Base-by-base conservation (phyloP, 495 filamentous ascomycete genomes). In the Xylaria palmicola region DNA sequence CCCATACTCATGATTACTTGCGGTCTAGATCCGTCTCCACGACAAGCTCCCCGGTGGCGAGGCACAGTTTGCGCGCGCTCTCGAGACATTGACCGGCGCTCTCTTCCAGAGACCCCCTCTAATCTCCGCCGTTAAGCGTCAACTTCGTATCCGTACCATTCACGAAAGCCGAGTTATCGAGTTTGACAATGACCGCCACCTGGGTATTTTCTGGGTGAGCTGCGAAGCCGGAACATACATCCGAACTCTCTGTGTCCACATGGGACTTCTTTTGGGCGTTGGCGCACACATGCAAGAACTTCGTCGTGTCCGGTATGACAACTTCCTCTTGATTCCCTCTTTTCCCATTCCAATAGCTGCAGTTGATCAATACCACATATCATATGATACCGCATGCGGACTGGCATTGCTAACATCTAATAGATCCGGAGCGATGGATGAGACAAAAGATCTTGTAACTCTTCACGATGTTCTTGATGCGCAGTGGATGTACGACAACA, bases 231-330 rank as follows among this genome's bases (percentile, higher is more conserved):
- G 94, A 69, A 98, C 94, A 32, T 98, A 98, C 71, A 97, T 98
- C 72, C 89, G 94, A 77, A 98, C 95, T 12, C 85, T 98, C 20
- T 98, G 94, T 78, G 94, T 98, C 37, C 94, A 98, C 78, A 77
- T 98, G 64, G 94, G 94, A 60, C 81, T 98, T 59, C 75, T 98
- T 54, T 83, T 98, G 41, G 94, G 94, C 68, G 92, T 97, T 43
- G 94, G 95, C 64, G 94, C 90, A 10, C 94, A 98, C 76, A 98
- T 98, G 94, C 95, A 98, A 76, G 94, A 98, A 79, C 86, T 98
- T 48, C 83, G 94, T 63, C 87, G 94, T 80, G 94, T 98, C 19
- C 85, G 95, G 70, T 61, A 61, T 13, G 59, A n/a, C 1, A 30
- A 22, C n/a, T n/a, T n/a, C n/a, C n/a, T 17, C 15, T 6, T 10